Percentiles rank a stretch among this genome's conserved stretches.
These are phyloP conservation scores for Sphagnum magellanicum DNA, from an alignment of 228 moss, liverwort and hornwort genomes.

Conservation along the genomic window DNA sequence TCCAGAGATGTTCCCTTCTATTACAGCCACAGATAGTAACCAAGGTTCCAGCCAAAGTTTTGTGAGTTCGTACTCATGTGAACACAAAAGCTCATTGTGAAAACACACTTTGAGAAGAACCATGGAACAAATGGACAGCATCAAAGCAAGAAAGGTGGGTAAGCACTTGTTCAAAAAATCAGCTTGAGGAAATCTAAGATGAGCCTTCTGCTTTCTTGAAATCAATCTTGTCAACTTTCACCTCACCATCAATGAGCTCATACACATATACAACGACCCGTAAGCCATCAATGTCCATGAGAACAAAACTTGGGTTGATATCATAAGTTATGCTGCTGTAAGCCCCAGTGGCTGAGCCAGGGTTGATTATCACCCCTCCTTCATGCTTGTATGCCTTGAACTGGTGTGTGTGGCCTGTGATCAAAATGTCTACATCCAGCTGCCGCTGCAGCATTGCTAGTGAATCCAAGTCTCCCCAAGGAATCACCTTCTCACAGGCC, in stretches of 20 bases:
- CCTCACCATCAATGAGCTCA: slow-evolving; percentile 67
- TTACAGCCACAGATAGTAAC: too few relatives aligned
- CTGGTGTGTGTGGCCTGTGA: slow-evolving; percentile 68
- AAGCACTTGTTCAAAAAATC: too few relatives aligned
- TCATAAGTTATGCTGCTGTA: slow-evolving; percentile 72
- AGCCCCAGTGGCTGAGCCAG: slow-evolving; percentile 63
- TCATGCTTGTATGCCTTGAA: slow-evolving; percentile 77
- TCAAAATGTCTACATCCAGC: slow-evolving; percentile 60
- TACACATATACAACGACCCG: slow-evolving; percentile 60
- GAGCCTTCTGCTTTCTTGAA: slow-evolving; percentile 65
- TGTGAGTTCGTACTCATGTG: too few relatives aligned
- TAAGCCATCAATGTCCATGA: slow-evolving; percentile 64
- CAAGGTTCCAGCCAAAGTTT: too few relatives aligned
- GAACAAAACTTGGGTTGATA: slow-evolving; percentile 72
- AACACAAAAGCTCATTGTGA: too few relatives aligned
- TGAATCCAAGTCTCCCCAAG: slow-evolving; percentile 58
- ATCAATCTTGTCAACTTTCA: slow-evolving; percentile 77
- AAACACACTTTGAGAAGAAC: too few relatives aligned
- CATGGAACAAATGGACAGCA: too few relatives aligned
- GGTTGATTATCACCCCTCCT: slow-evolving; percentile 67
- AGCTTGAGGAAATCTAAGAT: background rate
- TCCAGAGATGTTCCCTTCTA: too few relatives aligned
- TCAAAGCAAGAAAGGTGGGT: too few relatives aligned
- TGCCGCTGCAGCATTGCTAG: slow-evolving; percentile 67
- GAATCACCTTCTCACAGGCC: slow-evolving; percentile 28